Evolutionary conservation across 2,329 filamentous ascomycete species (phyloP).

Genomic region (Hypoxylon sp.): DNA sequence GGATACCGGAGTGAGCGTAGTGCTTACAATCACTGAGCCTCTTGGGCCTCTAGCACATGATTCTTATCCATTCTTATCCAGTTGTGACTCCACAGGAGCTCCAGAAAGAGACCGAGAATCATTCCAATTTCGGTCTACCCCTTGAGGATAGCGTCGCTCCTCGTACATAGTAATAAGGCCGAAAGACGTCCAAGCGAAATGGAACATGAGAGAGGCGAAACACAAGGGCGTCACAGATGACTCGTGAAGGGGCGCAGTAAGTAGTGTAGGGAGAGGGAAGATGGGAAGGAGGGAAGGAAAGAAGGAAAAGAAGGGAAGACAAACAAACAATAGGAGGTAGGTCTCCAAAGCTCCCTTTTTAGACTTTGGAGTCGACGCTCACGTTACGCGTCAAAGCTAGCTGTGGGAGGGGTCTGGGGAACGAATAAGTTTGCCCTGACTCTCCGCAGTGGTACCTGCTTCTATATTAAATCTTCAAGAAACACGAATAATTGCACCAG

Average conservation of each 20-base stretch:
- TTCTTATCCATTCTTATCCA: slow-evolving; percentile 21
- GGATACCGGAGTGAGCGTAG: slow-evolving; percentile 6
- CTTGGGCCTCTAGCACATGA: slow-evolving; percentile 31
- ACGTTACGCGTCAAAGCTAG: slow-evolving; percentile 38
- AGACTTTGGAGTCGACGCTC: slow-evolving; percentile 27
- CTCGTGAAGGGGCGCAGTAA: background rate
- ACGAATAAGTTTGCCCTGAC: slow-evolving; percentile 40
- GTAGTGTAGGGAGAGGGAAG: background rate
- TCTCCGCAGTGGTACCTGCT: slow-evolving; percentile 17
- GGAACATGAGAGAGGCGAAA: slow-evolving; percentile 21
- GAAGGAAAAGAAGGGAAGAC: background rate
- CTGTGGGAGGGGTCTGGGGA: slow-evolving; percentile 9
- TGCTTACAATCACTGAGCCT: slow-evolving; percentile 22
- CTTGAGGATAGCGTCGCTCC: slow-evolving; percentile 20
- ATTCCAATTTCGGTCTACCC: slow-evolving; percentile 36
- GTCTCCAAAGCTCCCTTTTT: slow-evolving; percentile 18
- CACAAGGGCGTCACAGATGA: slow-evolving; percentile 16
- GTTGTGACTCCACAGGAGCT: slow-evolving; percentile 28
- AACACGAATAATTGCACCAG: slow-evolving; percentile 3
- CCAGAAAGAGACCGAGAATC: slow-evolving; percentile 43
- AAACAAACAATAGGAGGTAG: background rate
- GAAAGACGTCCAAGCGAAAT: slow-evolving; percentile 31
- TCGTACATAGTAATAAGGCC: slow-evolving; percentile 38
- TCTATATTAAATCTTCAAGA: slow-evolving; percentile 21
- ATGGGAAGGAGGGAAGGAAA: background rate